These are phyloP conservation scores for Pythium rishiriense DNA, from an alignment of 352 stramenopile species.

Conservation along the genomic window DNA sequence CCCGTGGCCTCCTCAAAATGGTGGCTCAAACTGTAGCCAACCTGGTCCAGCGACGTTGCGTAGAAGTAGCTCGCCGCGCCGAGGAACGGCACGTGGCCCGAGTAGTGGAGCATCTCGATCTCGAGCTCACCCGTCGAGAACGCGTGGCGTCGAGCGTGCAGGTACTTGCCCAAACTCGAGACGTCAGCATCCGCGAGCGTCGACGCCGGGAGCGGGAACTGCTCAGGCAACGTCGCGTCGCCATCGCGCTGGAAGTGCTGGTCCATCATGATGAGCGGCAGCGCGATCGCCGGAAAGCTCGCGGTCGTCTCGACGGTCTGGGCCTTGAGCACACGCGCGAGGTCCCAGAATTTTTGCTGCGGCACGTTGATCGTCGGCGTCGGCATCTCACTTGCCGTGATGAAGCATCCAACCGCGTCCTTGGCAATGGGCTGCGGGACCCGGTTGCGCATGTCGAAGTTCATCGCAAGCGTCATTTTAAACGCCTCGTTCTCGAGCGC, in stretches of 20 bases:
- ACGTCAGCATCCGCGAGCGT: constrained; percentile 6
- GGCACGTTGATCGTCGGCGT: neutral
- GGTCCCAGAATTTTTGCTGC: constrained; percentile 15
- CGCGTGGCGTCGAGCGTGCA: neutral
- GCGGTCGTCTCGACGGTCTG: too few relatives aligned
- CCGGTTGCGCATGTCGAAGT: constrained; percentile 7
- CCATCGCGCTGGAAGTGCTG: too few relatives aligned
- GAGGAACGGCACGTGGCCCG: constrained; percentile 9
- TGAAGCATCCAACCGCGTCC: constrained; percentile 35
- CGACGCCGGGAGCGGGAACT: neutral
- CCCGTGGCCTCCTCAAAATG: constrained; percentile 12
- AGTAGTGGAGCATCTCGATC: constrained; percentile 19
- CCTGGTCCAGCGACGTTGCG: constrained; percentile 8
- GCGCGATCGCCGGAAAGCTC: too few relatives aligned
- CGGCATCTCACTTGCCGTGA: neutral
- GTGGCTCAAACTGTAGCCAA: constrained; percentile 23
- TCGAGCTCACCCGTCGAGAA: neutral
- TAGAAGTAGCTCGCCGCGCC: constrained; percentile 22
- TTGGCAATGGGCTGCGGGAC: constrained; percentile 14
- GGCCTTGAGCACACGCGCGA: constrained; percentile 15
- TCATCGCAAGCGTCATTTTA: constrained; percentile 28
- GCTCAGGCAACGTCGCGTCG: constrained; percentile 4
- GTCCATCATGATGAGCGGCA: too few relatives aligned
- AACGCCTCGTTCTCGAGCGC: constrained; percentile 15
- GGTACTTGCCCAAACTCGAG: constrained; percentile 20